Evolutionary conservation across 495 filamentous ascomycete genomes (phyloP).

Genomic region (Penicillium egyptiacum): DNA sequence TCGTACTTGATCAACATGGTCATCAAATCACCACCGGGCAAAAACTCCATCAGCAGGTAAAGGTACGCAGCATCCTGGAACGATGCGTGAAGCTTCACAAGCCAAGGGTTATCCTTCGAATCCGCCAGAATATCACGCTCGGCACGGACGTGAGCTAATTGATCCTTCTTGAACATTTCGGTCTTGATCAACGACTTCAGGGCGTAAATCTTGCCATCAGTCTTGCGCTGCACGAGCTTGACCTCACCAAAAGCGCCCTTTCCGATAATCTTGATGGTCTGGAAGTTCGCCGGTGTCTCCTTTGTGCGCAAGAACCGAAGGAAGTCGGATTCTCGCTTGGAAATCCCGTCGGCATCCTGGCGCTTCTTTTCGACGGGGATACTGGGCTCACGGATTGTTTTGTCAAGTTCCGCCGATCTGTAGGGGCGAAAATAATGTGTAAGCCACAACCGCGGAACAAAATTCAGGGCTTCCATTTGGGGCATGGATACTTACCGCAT

Average conservation of each 20-base stretch:
- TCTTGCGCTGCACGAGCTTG: constrained; percentile 90
- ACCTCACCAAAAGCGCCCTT: constrained; percentile 99
- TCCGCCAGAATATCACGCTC: constrained; percentile 97
- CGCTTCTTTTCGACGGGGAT: constrained; percentile 73
- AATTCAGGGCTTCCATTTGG: not conserved
- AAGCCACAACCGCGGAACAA: not conserved
- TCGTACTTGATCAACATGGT: constrained; percentile 99
- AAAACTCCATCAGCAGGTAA: constrained; percentile 99
- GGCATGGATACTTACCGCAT: constrained; percentile 61
- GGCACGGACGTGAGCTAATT: constrained; percentile 96
- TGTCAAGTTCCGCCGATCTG: constrained; percentile 88
- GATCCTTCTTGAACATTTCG: constrained; percentile 99
- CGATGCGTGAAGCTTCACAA: constrained; percentile 95
- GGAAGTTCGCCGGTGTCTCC: constrained; percentile 88
- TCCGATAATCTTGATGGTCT: constrained; percentile 94
- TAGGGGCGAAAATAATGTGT: constrained; percentile 5
- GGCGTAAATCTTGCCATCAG: constrained; percentile 96
- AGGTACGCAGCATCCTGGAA: constrained; percentile 96
- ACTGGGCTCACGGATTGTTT: constrained; percentile 70
- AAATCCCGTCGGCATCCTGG: constrained; percentile 72
- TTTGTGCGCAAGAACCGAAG: constrained; percentile 92
- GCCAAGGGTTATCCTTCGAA: constrained; percentile 94
- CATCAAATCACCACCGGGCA: constrained; percentile 98
- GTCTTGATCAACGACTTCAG: constrained; percentile 98
- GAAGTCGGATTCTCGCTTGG: constrained; percentile 84